A percentile compares a stretch with the other conserved stretches of the same genome.
phyloP scores from a whole-genome alignment of 352 stramenopile species.

The Phytophthora nicotianae region DNA sequence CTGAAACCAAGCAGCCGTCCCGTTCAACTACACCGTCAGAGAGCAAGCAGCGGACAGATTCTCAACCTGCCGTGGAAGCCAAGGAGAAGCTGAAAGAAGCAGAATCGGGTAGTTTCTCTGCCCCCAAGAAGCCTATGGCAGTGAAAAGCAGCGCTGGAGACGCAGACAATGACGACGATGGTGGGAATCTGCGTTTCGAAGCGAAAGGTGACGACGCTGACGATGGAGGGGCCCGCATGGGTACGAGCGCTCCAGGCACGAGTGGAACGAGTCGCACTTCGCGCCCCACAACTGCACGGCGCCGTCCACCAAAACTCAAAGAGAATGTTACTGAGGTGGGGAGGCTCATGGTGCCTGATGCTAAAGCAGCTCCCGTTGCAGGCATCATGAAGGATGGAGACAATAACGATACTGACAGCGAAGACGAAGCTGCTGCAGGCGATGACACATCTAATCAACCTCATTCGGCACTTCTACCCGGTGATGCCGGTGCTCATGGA shows the following conservation, averaged over 20 bases:
- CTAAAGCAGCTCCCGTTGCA: conserved; percentile 76
- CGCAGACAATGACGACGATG: conserved; percentile 55
- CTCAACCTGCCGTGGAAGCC: conserved; percentile 31
- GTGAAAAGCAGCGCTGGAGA: conserved; percentile 42
- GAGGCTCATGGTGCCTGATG: conserved; percentile 70
- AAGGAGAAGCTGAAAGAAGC: conserved; percentile 44
- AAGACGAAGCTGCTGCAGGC: conserved; percentile 52
- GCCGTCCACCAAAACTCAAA: conserved; percentile 87
- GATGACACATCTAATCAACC: conserved; percentile 35
- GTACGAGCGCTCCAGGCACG: conserved; percentile 43
- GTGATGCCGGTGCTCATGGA: conserved; percentile 58
- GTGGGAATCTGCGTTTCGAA: conserved; percentile 51
- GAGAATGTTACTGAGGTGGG: conserved; percentile 85
- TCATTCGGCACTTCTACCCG: conserved; percentile 36
- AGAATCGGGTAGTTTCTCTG: conserved; percentile 53
- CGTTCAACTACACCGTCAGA: conserved; percentile 65
- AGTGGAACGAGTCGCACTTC: conserved; percentile 72
- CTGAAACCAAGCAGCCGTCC: conserved; percentile 62
- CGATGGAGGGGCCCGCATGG: conserved; percentile 23
- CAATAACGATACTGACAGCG: conserved; percentile 73
- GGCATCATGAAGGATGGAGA: conserved; percentile 88
- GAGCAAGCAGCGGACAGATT: conserved; percentile 40
- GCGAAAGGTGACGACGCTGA: conserved; percentile 44
- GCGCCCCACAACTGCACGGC: conserved; percentile 85
- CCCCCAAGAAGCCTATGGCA: conserved; percentile 59